phyloP scores from a whole-genome alignment of 2,329 filamentous ascomycete genomes.

The Pseudocercospora fijiensis region DNA sequence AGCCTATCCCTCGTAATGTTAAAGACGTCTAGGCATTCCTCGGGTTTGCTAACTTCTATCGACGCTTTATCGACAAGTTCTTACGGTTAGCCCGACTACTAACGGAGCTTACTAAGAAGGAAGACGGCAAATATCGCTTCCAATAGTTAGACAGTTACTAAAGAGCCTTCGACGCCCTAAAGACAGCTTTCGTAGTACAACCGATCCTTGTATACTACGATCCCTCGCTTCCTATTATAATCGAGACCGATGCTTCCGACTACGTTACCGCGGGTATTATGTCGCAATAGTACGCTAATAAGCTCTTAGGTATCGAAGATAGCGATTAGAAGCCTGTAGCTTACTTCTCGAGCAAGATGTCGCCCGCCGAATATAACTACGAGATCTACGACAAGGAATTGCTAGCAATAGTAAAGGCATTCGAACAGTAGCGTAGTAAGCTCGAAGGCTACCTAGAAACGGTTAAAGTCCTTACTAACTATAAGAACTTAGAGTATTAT shows the following conservation, averaged over 20 bases:
- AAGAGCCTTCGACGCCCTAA: not conserved
- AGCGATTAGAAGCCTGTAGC: not conserved
- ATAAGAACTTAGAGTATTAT: not conserved
- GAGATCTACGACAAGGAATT: not conserved
- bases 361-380: not conserved
- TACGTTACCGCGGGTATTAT: not conserved
- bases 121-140: not conserved
- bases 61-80: not conserved
- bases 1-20: not conserved
- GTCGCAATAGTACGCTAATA: not conserved
- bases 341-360: not conserved
- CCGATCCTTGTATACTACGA: not conserved
- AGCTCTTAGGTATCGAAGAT: not conserved
- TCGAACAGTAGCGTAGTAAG: not conserved
- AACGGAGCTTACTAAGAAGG: not conserved
- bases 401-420: not conserved
- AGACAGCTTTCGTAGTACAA: not conserved
- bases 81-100: not conserved
- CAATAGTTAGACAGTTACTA: not conserved
- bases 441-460: not conserved
- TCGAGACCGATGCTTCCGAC: not conserved
- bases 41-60: no score
- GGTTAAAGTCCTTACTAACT: not conserved
- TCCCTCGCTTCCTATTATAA: not conserved
- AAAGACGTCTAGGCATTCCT: constrained; percentile 4